Evolutionary conservation across 139 green algal species (phyloP).

Genomic region (Raphidocelis subcapitata): DNA sequence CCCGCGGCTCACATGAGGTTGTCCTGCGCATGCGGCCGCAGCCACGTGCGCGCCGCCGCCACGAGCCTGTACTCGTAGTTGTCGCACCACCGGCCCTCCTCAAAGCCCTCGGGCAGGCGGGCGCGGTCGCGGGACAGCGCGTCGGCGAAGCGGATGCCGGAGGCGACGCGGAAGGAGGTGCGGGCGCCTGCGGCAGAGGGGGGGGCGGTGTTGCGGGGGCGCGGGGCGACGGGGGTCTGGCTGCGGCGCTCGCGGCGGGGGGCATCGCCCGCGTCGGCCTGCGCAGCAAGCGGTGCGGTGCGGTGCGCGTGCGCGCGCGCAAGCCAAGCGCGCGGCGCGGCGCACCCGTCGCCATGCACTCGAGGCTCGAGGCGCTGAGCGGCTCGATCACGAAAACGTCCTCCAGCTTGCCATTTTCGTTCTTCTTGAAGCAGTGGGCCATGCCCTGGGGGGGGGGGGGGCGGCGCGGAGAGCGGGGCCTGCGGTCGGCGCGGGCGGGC

Average conservation of each 20-base stretch:
- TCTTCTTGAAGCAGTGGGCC: conserved; percentile 86
- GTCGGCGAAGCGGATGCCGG: conserved; percentile 55
- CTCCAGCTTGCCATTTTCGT: conserved; percentile 63
- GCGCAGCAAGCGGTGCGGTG: too few species aligned
- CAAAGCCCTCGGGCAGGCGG: conserved; percentile 68
- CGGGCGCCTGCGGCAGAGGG: conserved; percentile 47
- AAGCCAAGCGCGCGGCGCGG: too few species aligned
- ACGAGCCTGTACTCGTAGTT: conserved; percentile 75
- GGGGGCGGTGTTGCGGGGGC: too few species aligned
- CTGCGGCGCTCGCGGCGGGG: too few species aligned
- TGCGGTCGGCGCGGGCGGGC: too few species aligned
- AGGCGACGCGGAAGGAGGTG: conserved; percentile 80
- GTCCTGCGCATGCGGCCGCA: conserved; percentile 80
- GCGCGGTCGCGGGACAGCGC: conserved; percentile 51
- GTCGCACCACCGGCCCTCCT: conserved; percentile 58
- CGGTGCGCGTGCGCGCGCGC: too few species aligned
- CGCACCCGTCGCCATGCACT: conserved; percentile 81
- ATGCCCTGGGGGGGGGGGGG: conserved; percentile 48
- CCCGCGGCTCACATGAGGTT: conserved; percentile 68
- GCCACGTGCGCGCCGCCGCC: conserved; percentile 81
- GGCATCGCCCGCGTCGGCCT: neutral
- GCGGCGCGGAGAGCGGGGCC: too few species aligned
- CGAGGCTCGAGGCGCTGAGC: conserved; percentile 74
- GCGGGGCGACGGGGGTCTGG: too few species aligned
- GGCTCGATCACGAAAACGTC: conserved; percentile 84